phyloP scores from a whole-genome alignment of 2,329 filamentous ascomycete species.

The Pseudogymnoascus sp. region DNA sequence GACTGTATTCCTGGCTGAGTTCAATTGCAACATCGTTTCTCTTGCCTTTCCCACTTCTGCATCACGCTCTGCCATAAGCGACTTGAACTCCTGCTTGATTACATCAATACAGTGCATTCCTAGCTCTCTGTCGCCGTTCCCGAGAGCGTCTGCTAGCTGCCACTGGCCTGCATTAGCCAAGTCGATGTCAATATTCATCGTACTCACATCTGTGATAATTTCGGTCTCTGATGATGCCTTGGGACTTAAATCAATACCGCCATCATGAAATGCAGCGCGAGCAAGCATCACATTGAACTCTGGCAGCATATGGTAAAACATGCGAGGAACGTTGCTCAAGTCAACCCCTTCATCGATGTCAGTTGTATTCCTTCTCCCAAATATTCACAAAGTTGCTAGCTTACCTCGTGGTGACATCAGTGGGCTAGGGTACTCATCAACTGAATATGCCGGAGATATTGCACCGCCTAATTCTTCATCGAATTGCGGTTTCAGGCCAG shows the following conservation, averaged over 20 bases:
- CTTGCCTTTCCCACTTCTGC: background rate
- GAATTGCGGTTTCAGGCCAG: constrained; percentile 18
- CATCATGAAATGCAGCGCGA: background rate
- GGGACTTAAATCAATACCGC: background rate
- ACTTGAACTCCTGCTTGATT: background rate
- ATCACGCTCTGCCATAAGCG: background rate
- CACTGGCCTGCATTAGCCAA: background rate
- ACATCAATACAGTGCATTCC: background rate
- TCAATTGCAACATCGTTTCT: background rate
- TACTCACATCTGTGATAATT: constrained; percentile 2
- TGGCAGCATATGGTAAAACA: background rate
- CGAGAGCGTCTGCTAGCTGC: constrained; percentile 1
- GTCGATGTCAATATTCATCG: background rate
- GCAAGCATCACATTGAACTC: background rate
- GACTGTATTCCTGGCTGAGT: background rate
- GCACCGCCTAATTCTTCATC: constrained; percentile 22
- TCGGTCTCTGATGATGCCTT: background rate
- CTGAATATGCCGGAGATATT: constrained; percentile 18
- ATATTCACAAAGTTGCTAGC: background rate
- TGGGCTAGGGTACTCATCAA: constrained; percentile 17
- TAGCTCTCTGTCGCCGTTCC: background rate
- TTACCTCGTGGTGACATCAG: constrained; percentile 18
- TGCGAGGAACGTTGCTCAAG: background rate
- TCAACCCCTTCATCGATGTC: background rate
- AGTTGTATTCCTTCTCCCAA: background rate